Evolutionary conservation across 2,329 filamentous ascomycete genomes (phyloP).

Genomic region (Diplodia sapinea): DNA sequence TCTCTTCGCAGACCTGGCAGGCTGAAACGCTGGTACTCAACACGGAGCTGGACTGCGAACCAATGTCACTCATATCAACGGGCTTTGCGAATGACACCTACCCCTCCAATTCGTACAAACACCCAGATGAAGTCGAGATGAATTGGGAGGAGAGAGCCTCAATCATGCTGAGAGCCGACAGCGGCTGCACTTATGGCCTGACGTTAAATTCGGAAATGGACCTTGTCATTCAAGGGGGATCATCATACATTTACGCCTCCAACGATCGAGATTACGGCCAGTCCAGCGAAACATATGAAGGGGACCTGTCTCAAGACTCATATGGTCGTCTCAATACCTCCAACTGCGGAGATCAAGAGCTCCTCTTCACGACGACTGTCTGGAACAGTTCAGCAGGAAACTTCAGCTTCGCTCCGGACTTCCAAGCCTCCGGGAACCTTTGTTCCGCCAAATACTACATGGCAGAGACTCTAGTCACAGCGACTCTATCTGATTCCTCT

Average conservation of each 20-base stretch:
- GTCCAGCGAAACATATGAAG: too few species aligned
- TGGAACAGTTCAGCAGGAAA: not conserved
- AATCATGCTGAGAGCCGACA: not conserved
- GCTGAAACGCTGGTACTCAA: not conserved
- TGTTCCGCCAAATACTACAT: slow-evolving; percentile 1
- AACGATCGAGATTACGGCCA: not conserved
- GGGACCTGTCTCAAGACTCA: too few species aligned
- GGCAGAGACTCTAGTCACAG: not conserved
- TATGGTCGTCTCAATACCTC: too few species aligned
- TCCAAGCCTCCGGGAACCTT: not conserved
- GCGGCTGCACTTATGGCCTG: not conserved
- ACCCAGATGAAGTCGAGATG: too few species aligned
- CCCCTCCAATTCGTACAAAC: too few species aligned
- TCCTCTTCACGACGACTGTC: not conserved
- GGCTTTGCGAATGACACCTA: not conserved
- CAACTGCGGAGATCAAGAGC: not conserved
- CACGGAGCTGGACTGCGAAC: not conserved
- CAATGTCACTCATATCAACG: not conserved
- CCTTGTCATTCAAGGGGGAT: not conserved
- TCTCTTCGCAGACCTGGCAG: not conserved
- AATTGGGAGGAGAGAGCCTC: not conserved
- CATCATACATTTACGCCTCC: not conserved
- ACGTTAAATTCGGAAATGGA: not conserved
- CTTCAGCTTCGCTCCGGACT: not conserved
- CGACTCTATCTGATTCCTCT: not conserved